Evolutionary conservation across 2,329 filamentous ascomycete species (phyloP), one percentile per base, ranked within the genome.

Genomic region (Fusarium sterilihyphosum): DNA sequence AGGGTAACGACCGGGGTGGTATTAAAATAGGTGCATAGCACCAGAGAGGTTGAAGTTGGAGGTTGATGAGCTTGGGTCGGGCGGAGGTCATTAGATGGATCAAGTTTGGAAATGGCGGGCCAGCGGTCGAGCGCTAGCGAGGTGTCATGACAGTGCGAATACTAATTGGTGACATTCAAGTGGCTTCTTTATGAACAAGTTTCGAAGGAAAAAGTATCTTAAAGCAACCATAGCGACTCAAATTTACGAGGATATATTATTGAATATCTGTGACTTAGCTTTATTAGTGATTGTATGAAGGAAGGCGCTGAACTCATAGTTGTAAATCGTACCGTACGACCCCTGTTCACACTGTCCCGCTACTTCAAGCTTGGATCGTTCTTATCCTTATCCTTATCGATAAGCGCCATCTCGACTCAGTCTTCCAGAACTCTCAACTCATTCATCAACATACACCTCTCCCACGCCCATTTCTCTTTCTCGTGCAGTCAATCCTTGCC

Each of bases 11-110:
- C 60, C 65, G 47, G 54, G 60, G 62, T 64, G 61, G n/a, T 65
- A 73, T 72, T 59, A 70, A 61, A 49, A 77, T 18, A 60, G 68
- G 76, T 67, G 76, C 77, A 78, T 77, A 62, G 73, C 77, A 79
- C 69, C 65, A 64, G 52, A 61, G 63, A 73, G 62, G 72, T 60
- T 70, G 60, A 56, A 72, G 63, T 72, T 70, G 62, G 52, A 59
- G 56, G 69, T 74, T 78, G 70, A 64, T 76, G 73, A 74, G 73
- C 73, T 75, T 75, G 73, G 73, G 67, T 76, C 58, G 66, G 74
- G 75, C 33, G 74, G 76, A 77, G 77, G 70, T 63, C 61, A 65
- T 71, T 69, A 65, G 70, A 50, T 62, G 56, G 64, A 71, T 65
- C 67, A 59, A 69, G 74, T 67, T 78, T 78, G 62, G 73, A 77